Percentiles rank a stretch among this genome's conserved stretches.
These are phyloP conservation scores for Drechslera avenae DNA, from an alignment of 2,329 filamentous ascomycete genomes.

Conservation along the genomic window DNA sequence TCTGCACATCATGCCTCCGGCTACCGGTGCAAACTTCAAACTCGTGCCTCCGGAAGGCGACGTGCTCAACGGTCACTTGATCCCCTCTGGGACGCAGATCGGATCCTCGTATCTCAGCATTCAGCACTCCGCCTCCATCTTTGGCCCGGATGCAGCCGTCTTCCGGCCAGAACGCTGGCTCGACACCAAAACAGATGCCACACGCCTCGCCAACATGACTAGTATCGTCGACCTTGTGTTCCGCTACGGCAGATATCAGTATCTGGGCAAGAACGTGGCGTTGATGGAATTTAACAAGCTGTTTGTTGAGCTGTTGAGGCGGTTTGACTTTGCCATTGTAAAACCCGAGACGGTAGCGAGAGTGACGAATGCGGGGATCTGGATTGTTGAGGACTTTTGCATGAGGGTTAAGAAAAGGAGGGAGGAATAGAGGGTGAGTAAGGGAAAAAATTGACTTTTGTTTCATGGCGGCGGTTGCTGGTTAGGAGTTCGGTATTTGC, in stretches of 20 bases:
- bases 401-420: background rate
- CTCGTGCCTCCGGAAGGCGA: slow-evolving; percentile 32
- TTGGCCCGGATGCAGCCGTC: slow-evolving; percentile 23
- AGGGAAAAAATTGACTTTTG: no score
- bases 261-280: slow-evolving; percentile 34
- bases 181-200: slow-evolving; percentile 31
- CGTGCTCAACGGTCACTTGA: slow-evolving; percentile 21
- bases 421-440: background rate
- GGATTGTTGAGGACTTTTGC: slow-evolving; percentile 1
- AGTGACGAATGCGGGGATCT: background rate
- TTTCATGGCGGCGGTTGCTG: no score
- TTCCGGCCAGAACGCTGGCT: slow-evolving; percentile 31
- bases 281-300: slow-evolving; percentile 43
- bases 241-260: slow-evolving; percentile 34
- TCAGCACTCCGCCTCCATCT: slow-evolving; percentile 20
- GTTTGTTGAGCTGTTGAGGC: slow-evolving; percentile 23
- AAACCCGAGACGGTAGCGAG: background rate
- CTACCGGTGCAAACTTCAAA: slow-evolving; percentile 41
- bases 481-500: no score
- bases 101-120: slow-evolving; percentile 14
- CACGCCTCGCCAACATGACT: slow-evolving; percentile 35
- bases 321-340: background rate
- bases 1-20: slow-evolving; percentile 32
- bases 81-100: slow-evolving; percentile 33
- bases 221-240: slow-evolving; percentile 29